Evolutionary conservation across 192 early-diverging fungal genomes (phyloP), one percentile per base, ranked within the genome.

Genomic region (Podila verticillata): DNA sequence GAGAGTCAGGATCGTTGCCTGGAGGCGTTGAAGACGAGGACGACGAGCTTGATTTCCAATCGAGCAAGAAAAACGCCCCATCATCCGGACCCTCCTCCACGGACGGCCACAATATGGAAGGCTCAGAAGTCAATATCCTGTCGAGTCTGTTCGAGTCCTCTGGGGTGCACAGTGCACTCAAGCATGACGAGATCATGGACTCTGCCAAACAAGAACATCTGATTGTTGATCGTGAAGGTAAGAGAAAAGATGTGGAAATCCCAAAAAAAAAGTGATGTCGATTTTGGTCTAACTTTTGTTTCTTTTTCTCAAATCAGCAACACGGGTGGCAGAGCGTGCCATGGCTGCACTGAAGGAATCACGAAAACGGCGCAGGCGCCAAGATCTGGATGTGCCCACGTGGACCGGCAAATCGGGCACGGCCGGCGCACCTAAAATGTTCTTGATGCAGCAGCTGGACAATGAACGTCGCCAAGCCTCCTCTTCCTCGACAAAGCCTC

Each of bases 101-200:
- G 5, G 51, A n/a, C 7, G 24, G 51, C 24, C n/a, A 54, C 10
- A 47, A 15, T 47, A 57, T 66, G 28, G 70, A 71, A 2, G 68
- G 30, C 6, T 61, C 57, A 15, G 85, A 88, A 15, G 89, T 88
- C 31, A 86, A 91, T n/a, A 91, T 97, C 17, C 83, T 98, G 15
- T 72, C 88, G 22, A 90, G 87, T 34, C 71, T 99, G n/a, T 96
- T 96, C 73, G 85, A 93, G 72, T 92, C 89, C 73, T 89, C 92
- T 5, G 95, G 95, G 0, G 90, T 98, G 9, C 95, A 97, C 63
- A 94, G 94, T 57, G 96, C 95, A 1, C 75, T 99, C 24, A 85
- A 95, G 49, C 98, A 99, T 72, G 98, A 99, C 66, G 90, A 89
- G 17, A 96, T 99, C 61, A 86, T 98, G 79, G 89, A 93, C 66